phyloP scores from a whole-genome alignment of 192 early-diverging fungal species.

The Coemansia sp. region DNA sequence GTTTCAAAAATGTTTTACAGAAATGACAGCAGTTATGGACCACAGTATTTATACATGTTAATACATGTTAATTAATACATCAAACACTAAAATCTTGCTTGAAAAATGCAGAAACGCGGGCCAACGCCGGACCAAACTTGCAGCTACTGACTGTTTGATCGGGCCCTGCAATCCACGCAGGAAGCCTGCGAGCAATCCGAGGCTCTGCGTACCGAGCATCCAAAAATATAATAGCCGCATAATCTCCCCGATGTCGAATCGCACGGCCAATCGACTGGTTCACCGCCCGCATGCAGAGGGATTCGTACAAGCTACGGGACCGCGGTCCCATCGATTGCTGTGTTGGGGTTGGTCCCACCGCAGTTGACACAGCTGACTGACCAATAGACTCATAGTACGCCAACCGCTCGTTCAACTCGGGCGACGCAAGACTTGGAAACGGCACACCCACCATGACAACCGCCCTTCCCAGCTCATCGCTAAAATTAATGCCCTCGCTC shows the following conservation, averaged over 20 bases:
- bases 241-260: constrained; percentile 87
- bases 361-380: background rate
- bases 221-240: constrained; percentile 78
- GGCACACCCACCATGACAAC: constrained; percentile 90
- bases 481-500: constrained; percentile 93
- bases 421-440: constrained; percentile 75
- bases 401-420: constrained; percentile 66
- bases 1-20: background rate
- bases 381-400: constrained; percentile 20
- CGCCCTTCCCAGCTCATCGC: constrained; percentile 78
- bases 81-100: constrained; percentile 13
- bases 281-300: constrained; percentile 89
- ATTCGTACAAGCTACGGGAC: constrained; percentile 69
- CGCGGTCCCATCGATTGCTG: constrained; percentile 50
- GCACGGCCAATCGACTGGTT: constrained; percentile 92
- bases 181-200: constrained; percentile 56
- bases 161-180: constrained; percentile 62
- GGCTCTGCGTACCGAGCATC: constrained; percentile 63
- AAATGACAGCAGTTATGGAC: constrained; percentile 1
- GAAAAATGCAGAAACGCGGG: constrained; percentile 31
- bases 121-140: constrained; percentile 30
- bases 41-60: background rate
- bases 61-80: too few species aligned
- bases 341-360: background rate
- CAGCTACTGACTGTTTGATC: background rate